These are phyloP conservation scores for Dionaea muscipula DNA, from an alignment of 179 eudicot species.

Conservation along the genomic window DNA sequence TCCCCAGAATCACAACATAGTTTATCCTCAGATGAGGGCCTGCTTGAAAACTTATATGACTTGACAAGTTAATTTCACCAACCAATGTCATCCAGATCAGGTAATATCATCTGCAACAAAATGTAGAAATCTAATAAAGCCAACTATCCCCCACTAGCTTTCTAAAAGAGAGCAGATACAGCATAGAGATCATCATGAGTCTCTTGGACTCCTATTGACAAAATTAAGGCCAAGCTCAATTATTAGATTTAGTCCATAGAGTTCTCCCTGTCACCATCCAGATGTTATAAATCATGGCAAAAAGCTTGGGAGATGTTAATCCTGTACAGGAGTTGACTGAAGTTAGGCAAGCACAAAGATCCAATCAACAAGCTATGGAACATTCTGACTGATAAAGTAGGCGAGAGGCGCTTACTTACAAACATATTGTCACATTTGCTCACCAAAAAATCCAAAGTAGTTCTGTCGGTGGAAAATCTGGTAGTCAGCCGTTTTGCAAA, in stretches of 20 bases:
- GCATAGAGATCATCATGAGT: too few relatives aligned
- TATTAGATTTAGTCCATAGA: too few relatives aligned
- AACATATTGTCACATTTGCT: slow-evolving; percentile 16
- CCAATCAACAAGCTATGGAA: not conserved
- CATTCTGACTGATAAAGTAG: not conserved
- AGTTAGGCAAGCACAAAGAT: not conserved
- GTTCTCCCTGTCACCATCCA: too few relatives aligned
- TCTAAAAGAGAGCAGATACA: too few relatives aligned
- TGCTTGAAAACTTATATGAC: not conserved
- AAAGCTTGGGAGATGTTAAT: too few relatives aligned
- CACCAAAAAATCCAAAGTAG: slow-evolving; percentile 32
- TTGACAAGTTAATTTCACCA: not conserved
- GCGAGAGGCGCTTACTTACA: slow-evolving; percentile 43
- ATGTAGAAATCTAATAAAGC: too few relatives aligned
- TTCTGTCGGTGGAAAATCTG: slow-evolving; percentile 39
- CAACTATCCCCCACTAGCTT: too few relatives aligned
- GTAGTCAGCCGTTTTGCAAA: slow-evolving; percentile 24
- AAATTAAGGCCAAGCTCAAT: too few relatives aligned
- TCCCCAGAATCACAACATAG: not conserved
- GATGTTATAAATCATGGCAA: too few relatives aligned
- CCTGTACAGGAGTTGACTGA: too few relatives aligned
- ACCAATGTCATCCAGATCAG: not conserved
- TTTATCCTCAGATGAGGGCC: not conserved
- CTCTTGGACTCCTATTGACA: too few relatives aligned
- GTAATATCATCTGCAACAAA: too few relatives aligned